A percentile compares a stretch with the other conserved stretches of the same genome.
Evolutionary conservation across 192 early-diverging fungal species (phyloP).

Genomic region (Backusella tarrabulga): DNA sequence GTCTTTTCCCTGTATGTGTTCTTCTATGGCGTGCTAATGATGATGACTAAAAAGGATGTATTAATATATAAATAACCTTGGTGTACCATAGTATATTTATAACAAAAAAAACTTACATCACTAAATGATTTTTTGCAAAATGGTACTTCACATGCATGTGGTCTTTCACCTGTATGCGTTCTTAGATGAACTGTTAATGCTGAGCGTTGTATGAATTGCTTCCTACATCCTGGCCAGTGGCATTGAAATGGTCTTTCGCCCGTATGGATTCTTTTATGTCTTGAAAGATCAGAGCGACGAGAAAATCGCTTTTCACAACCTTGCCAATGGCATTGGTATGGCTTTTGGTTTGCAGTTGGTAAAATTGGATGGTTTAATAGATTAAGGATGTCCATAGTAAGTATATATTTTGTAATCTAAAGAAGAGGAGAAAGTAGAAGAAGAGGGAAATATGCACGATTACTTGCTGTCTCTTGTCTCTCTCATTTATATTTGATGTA

Average conservation of each 20-base stretch:
- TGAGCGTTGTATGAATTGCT: constrained; percentile 68
- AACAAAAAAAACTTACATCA: constrained; percentile 46
- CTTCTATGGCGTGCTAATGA: constrained; percentile 22
- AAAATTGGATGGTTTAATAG: constrained; percentile 16
- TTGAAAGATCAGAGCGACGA: constrained; percentile 67
- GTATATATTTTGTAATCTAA: background rate
- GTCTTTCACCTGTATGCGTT: constrained; percentile 71
- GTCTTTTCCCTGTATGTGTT: constrained; percentile 25
- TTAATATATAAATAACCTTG: background rate
- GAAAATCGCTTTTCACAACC: constrained; percentile 69
- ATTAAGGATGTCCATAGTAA: constrained; percentile 29
- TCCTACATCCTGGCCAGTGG: constrained; percentile 61
- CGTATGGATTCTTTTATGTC: constrained; percentile 74
- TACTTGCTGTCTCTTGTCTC: background rate
- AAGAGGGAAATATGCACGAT: constrained; percentile 1
- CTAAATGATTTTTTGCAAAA: constrained; percentile 73
- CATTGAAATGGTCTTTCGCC: constrained; percentile 72
- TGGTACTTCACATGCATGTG: constrained; percentile 63
- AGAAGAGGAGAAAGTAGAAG: background rate
- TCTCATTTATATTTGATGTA: background rate
- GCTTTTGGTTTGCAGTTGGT: constrained; percentile 18
- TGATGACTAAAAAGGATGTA: constrained; percentile 19
- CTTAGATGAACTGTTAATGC: constrained; percentile 76
- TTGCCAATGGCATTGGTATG: constrained; percentile 55
- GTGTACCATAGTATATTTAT: background rate